Percentiles rank a stretch among this genome's conserved stretches.
Evolutionary conservation across 768 basidiomycete genomes (phyloP).

Genomic region (Termitomyces sp.): DNA sequence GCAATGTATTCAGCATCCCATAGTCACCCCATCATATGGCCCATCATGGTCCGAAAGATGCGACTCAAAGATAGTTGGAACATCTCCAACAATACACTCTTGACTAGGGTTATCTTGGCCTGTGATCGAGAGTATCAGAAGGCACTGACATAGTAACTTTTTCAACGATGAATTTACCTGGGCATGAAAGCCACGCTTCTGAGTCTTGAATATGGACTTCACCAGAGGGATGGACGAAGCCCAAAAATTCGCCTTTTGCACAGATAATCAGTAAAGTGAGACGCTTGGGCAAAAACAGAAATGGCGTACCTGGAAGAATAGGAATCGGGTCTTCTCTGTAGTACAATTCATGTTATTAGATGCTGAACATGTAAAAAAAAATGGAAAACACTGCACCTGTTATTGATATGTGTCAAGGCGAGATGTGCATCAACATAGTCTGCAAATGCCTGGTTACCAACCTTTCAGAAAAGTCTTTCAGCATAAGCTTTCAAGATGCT

Average conservation of each 20-base stretch:
- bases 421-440: conserved; percentile 42
- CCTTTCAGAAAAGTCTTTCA: conserved; percentile 18
- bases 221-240: conserved; percentile 31
- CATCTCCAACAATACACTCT: conserved; percentile 49
- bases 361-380: not conserved
- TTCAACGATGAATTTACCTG: conserved; percentile 2
- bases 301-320: conserved; percentile 19
- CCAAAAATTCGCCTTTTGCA: conserved; percentile 23
- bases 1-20: conserved; percentile 19
- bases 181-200: conserved; percentile 16
- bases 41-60: conserved; percentile 43
- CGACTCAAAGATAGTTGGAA: conserved; percentile 43
- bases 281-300: not conserved
- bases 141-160: not conserved
- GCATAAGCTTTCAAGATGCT: not conserved
- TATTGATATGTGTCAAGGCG: conserved; percentile 44
- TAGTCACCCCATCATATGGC: conserved; percentile 26
- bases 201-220: conserved; percentile 21
- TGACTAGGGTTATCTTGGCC: conserved; percentile 55
- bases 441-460: conserved; percentile 52
- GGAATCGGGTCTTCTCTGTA: conserved; percentile 26
- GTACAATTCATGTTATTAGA: not conserved
- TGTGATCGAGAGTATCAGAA: conserved; percentile 14
- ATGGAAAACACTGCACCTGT: conserved; percentile 20
- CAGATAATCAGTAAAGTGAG: not conserved